Base-by-base conservation (phyloP, 768 basidiomycete genomes). In the Tricholoma sp. region DNA sequence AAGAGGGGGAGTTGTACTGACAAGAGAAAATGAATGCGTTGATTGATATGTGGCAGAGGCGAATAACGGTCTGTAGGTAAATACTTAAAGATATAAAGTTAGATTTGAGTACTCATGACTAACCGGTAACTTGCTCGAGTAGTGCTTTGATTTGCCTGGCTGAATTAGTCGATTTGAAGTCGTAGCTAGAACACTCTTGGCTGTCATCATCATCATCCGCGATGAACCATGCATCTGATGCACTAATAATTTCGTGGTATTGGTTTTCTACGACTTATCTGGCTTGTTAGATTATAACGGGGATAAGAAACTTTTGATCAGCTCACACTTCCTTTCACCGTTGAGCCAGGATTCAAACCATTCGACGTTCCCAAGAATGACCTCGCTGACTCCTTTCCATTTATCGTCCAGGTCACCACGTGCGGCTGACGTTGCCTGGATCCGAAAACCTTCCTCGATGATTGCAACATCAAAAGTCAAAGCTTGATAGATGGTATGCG, bases 401-500 rank as follows among this genome's bases (percentile, higher is more conserved):
- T 71, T 67, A 59, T 67, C 54, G 34, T 59, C 62, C 7, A 60
- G 64, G 16, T 68, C 61, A 49, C 65, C 61, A n/a, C 58, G 57
- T 3, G 63, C 51, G 3, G 76, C 71, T 16, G 79, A 78, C 12
- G 86, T 89, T 1, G 79, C 78, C 19, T 74, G 68, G 11, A 89
- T 71, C 27, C 72, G 73, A 66, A 93, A 97, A 0, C 88, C 91
- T 67, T 85, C 83, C 61, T 89, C 89, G 16, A 76, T 72, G 35
- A 98, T 66, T 19, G 85, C 78, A 24, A 86, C 83, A 70, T 99
- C 97, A 62, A 98, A 99, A 0, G 85, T 71, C 3, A 98, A 75
- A 0, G 94, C 83, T 69, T 98, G 93, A 68, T 96, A 96, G 50
- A 98, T 88, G 1, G 94, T 98, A 66, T 99, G 96, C 1, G 97